Conservation (phyloP, 306 rosid species). For the Prunus mira region DNA sequence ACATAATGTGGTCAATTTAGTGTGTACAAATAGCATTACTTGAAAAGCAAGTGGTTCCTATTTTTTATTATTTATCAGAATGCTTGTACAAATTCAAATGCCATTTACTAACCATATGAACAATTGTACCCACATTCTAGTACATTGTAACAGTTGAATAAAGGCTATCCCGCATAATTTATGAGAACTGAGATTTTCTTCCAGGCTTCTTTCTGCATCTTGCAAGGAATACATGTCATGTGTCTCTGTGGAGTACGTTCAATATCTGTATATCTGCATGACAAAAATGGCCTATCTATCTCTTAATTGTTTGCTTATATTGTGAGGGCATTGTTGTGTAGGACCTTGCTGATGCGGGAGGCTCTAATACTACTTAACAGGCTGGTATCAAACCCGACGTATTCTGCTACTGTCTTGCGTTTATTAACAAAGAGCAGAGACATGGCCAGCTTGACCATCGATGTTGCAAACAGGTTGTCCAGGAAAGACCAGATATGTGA, state of each 20-base stretch:
- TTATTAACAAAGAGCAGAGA: conserved; percentile 55
- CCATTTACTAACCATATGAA: neutral
- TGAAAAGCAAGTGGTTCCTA: neutral
- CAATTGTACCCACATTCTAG: neutral
- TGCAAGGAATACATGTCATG: neutral
- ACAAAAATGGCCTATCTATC: neutral
- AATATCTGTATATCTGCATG: neutral
- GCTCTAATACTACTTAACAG: conserved; percentile 80
- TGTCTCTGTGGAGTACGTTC: neutral
- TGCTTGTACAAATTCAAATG: too few relatives aligned
- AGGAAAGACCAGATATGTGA: conserved; percentile 31
- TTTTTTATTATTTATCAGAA: too few relatives aligned
- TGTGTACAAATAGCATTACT: too few relatives aligned
- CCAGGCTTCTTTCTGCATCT: too few relatives aligned
- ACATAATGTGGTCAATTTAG: too few relatives aligned
- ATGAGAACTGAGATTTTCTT: too few relatives aligned
- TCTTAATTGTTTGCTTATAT: conserved; percentile 18
- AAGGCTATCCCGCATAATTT: neutral
- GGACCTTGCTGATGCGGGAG: conserved; percentile 89
- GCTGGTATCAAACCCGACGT: conserved; percentile 61
- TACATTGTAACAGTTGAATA: neutral
- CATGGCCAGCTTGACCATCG: conserved; percentile 64
- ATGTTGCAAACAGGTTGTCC: conserved; percentile 66
- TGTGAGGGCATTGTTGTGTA: conserved; percentile 23
- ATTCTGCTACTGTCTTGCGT: conserved; percentile 56